A percentile compares a stretch with the other conserved stretches of the same genome.
Conservation (phyloP, 495 filamentous ascomycete species). For the Trichoderma orchidacearum region DNA sequence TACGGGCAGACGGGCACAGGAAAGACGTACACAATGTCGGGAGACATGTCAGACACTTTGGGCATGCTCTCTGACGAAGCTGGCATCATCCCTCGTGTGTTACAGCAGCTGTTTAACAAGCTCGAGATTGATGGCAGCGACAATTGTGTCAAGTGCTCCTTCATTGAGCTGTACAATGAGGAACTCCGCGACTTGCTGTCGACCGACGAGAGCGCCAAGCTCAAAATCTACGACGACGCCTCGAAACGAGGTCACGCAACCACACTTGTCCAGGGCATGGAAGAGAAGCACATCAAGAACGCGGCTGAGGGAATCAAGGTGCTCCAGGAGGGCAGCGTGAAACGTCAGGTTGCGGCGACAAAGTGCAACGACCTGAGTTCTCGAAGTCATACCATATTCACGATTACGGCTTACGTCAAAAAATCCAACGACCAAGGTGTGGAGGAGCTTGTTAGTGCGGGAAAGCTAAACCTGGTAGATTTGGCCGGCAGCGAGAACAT, state of each 20-base stretch:
- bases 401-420: constrained; percentile 80
- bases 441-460: constrained; percentile 83
- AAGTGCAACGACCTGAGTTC: constrained; percentile 97
- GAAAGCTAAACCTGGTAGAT: constrained; percentile 93
- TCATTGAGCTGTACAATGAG: constrained; percentile 97
- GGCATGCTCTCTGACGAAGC: constrained; percentile 80
- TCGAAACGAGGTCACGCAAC: constrained; percentile 64
- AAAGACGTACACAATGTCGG: constrained; percentile 99
- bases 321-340: constrained; percentile 80
- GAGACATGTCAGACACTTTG: constrained; percentile 79
- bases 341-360: constrained; percentile 89
- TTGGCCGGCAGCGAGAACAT: constrained; percentile 96
- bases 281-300: constrained; percentile 80
- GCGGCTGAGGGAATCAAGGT: constrained; percentile 76
- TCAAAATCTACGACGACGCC: constrained; percentile 93
- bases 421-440: constrained; percentile 52
- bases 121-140: constrained; percentile 68
- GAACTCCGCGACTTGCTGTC: constrained; percentile 84
- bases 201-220: constrained; percentile 62
- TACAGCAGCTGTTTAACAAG: constrained; percentile 75
- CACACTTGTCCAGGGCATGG: constrained; percentile 92
- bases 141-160: constrained; percentile 90
- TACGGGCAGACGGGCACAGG: constrained; percentile 97
- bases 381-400: constrained; percentile 92
- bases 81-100: constrained; percentile 82